These are phyloP conservation scores for Coffea humblotiana DNA, from an alignment of 305 asterid species.

Conservation along the genomic window DNA sequence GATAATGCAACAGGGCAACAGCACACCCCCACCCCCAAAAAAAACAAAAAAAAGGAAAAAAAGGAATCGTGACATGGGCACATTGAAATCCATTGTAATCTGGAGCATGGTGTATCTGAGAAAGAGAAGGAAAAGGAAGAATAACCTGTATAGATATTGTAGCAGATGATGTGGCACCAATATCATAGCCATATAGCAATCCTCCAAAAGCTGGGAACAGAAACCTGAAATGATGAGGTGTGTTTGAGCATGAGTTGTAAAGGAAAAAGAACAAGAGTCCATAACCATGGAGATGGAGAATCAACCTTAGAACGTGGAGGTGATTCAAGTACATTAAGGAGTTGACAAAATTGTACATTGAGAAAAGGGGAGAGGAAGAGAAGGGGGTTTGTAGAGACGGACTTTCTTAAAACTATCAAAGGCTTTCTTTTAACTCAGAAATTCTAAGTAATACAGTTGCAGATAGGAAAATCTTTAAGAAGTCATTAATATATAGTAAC, in stretches of 20 bases:
- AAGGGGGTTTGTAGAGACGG: background rate
- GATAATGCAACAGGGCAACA: background rate
- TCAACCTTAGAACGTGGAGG: background rate
- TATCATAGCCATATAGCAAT: constrained; percentile 89
- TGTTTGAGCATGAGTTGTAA: constrained; percentile 1
- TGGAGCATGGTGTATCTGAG: background rate
- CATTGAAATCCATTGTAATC: background rate
- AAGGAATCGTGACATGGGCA: background rate
- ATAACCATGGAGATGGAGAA: background rate
- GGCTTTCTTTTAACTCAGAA: too few relatives aligned
- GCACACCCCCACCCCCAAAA: background rate
- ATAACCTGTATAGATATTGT: constrained; percentile 79
- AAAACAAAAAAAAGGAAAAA: too few relatives aligned
- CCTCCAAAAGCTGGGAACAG: constrained; percentile 97
- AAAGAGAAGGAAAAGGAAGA: constrained; percentile 1
- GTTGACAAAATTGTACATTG: background rate
- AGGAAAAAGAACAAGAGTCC: background rate
- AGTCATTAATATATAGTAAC: background rate
- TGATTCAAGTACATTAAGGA: background rate
- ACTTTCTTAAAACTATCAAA: too few relatives aligned
- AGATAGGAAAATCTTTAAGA: too few relatives aligned
- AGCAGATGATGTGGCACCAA: constrained; percentile 96
- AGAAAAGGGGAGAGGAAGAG: background rate
- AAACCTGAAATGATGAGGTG: constrained; percentile 50
- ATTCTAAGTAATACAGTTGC: background rate